Conservation (phyloP, 106 monocot genomes). For the Agapanthus africanus region DNA sequence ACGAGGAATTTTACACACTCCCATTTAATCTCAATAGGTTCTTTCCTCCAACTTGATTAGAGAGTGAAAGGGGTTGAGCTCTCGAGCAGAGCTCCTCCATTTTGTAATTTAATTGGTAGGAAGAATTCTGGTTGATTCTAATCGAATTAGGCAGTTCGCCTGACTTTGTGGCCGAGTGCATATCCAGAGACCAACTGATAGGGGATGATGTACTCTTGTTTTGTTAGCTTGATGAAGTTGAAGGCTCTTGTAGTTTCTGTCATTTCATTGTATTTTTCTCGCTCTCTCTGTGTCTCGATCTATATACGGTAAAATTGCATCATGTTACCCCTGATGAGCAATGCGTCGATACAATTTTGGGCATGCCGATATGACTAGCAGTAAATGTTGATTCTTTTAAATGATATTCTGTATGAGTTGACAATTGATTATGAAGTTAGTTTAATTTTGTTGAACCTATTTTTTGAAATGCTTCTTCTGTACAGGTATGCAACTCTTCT, state of each 20-base stretch:
- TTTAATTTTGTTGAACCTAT: too few relatives aligned
- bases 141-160: neutral
- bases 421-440: too few relatives aligned
- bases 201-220: neutral
- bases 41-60: conserved; percentile 52
- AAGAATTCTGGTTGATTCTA: neutral
- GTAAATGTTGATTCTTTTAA: too few relatives aligned
- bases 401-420: too few relatives aligned
- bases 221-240: neutral
- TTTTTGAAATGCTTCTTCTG: too few relatives aligned
- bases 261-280: conserved; percentile 8
- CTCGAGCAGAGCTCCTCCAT: too few relatives aligned
- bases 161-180: neutral
- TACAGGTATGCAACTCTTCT: too few relatives aligned
- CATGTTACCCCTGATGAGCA: too few relatives aligned
- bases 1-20: conserved; percentile 86
- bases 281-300: neutral
- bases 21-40: conserved; percentile 91
- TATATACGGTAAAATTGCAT: neutral
- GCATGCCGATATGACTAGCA: too few relatives aligned
- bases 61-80: neutral
- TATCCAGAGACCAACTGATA: neutral
- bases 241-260: neutral
- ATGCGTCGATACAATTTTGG: too few relatives aligned
- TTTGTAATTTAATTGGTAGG: conserved; percentile 11